Percentiles rank a stretch among this genome's conserved stretches.
Evolutionary conservation across 305 asterid genomes (phyloP).

Genomic region (Fraxinus baroniana): DNA sequence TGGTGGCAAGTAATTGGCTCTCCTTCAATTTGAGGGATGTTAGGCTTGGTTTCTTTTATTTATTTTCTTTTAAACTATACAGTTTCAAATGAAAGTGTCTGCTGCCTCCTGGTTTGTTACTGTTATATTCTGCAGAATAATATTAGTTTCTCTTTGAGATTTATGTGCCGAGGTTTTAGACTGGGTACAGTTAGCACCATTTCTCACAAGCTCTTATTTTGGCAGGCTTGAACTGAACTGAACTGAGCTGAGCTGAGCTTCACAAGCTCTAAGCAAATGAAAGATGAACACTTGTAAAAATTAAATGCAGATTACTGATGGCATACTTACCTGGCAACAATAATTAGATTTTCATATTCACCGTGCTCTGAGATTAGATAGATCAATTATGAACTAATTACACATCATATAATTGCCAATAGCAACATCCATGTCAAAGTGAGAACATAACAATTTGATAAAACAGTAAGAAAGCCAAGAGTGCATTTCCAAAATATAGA

Average conservation of each 20-base stretch:
- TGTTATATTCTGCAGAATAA: background rate
- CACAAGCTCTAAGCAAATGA: background rate
- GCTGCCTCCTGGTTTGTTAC: background rate
- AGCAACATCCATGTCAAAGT: background rate
- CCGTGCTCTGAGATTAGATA: background rate
- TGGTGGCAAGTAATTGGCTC: background rate
- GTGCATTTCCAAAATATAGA: constrained; percentile 25
- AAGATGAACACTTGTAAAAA: background rate
- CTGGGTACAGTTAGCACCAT: background rate
- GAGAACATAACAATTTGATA: constrained; percentile 14
- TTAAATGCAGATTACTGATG: background rate
- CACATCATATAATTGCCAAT: background rate
- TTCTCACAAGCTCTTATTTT: background rate
- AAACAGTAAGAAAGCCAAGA: constrained; percentile 14
- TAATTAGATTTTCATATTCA: background rate
- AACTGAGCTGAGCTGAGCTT: background rate
- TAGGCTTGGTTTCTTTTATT: background rate
- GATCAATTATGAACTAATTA: background rate
- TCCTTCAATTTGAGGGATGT: background rate
- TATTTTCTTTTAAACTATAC: background rate
- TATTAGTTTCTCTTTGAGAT: background rate
- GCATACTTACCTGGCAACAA: background rate
- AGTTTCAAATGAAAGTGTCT: background rate
- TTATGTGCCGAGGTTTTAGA: background rate
- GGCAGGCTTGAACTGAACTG: background rate